Percentiles rank a stretch among this genome's conserved stretches.
Evolutionary conservation across 345 rosid genomes (phyloP).

Genomic region (Theobroma cacao): DNA sequence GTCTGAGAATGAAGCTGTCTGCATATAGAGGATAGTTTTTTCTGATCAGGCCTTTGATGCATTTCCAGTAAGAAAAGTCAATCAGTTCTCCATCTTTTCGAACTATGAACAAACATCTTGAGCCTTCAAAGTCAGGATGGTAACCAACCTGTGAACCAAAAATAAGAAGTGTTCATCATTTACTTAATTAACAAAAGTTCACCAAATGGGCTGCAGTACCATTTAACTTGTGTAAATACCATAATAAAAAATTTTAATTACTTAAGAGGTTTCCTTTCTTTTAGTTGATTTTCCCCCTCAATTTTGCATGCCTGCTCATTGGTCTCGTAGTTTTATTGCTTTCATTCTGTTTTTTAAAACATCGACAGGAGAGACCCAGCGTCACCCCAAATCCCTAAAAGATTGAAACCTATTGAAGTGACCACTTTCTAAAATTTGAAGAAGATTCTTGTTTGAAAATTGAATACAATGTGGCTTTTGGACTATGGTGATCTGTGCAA

Average conservation of each 20-base stretch:
- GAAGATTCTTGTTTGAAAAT: neutral
- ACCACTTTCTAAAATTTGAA: neutral
- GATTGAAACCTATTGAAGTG: neutral
- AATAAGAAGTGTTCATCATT: conserved; percentile 11
- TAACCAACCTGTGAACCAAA: conserved; percentile 58
- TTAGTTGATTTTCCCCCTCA: neutral
- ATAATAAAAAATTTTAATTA: neutral
- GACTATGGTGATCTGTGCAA: neutral
- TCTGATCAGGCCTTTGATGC: conserved; percentile 86
- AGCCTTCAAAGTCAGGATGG: conserved; percentile 79
- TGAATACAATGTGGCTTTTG: neutral
- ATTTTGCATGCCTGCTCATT: neutral
- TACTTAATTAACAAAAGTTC: conserved; percentile 10
- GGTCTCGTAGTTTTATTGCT: neutral
- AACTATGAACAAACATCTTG: conserved; percentile 80
- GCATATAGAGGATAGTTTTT: conserved; percentile 90
- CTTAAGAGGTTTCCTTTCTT: neutral
- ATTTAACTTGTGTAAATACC: neutral
- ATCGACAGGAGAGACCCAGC: neutral
- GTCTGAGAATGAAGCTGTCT: conserved; percentile 84
- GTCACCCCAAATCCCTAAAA: neutral
- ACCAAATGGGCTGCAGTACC: neutral
- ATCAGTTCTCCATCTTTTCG: conserved; percentile 69
- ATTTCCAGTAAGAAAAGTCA: conserved; percentile 98
- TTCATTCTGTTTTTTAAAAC: neutral